Percentiles rank a stretch among this genome's conserved stretches.
phyloP scores from a whole-genome alignment of 345 rosid genomes.

The Camelina hispida region DNA sequence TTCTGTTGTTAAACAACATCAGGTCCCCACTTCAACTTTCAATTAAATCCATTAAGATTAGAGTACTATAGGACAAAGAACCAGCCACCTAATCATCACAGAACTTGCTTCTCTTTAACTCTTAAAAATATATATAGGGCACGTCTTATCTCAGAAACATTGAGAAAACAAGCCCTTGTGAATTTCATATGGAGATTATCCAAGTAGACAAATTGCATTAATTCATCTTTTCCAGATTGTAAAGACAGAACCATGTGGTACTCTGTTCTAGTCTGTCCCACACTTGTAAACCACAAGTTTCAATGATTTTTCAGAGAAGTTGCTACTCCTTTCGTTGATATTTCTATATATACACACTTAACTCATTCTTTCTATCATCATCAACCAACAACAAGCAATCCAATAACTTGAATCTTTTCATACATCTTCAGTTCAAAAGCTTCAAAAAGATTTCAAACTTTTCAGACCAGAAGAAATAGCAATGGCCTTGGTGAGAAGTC shows the following conservation, averaged over 20 bases:
- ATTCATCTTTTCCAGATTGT: neutral
- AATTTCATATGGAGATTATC: constrained; percentile 14
- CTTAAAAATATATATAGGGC: neutral
- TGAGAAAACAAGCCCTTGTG: constrained; percentile 36
- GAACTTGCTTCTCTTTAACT: neutral
- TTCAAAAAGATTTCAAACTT: constrained; percentile 17
- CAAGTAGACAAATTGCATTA: constrained; percentile 12
- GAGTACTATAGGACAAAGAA: constrained; percentile 16
- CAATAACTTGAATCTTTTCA: constrained; percentile 15
- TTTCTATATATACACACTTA: constrained; percentile 27
- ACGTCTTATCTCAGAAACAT: constrained; percentile 22
- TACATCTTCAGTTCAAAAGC: constrained; percentile 21
- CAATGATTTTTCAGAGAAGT: neutral
- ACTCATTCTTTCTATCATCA: constrained; percentile 12
- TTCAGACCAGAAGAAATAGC: neutral
- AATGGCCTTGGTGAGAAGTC: constrained; percentile 43
- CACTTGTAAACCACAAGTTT: constrained; percentile 14
- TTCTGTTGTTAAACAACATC: constrained; percentile 10
- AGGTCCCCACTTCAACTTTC: constrained; percentile 3
- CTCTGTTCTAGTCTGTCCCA: neutral
- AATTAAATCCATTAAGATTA: neutral
- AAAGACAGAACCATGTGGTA: constrained; percentile 35
- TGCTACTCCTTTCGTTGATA: constrained; percentile 1
- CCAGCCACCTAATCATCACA: constrained; percentile 21
- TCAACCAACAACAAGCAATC: constrained; percentile 34